Base-by-base conservation (phyloP, 75 land plant species). In the Picea sitchensis region DNA sequence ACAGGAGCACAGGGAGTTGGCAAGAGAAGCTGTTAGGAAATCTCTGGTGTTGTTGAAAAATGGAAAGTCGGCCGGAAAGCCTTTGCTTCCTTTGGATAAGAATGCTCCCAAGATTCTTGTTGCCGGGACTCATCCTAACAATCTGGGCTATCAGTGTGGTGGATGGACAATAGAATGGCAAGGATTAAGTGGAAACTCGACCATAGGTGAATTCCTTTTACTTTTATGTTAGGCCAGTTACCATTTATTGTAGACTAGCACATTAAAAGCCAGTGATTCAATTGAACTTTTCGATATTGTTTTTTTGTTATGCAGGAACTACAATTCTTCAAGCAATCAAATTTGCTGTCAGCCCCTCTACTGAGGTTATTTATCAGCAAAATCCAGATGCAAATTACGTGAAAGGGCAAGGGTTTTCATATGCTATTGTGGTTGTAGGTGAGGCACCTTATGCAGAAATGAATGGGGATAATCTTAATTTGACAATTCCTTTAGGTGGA, bases 91-190 rank as follows among this genome's bases (percentile, higher is more conserved):
- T 2, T 87, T 93, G 56, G 81, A 85, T 26, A 92, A 89, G 78
- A 84, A 85, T 58, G 91, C 91, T 57, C 17, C 73, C 17, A 92
- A 85, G 71, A 94, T 94, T 32, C 90, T 94, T 9, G 95, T 94
- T 30, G 93, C 92, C n/a, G 96, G 96, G n/a, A 84, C 77, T 31
- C 96, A 94, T 78, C 95, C 96, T 12, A 78, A 94, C 76, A 87
- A 94, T 59, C 77, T 94, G 59, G 96, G 96, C 38, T 82, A 83
- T 60, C 96, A 94, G 77, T 94, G 96, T 83, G 96, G 96, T 2
- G 96, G 96, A 32, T 94, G 96, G 96, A 94, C 95, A 38, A 89
- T 90, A 5, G 51, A 79, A 59, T 94, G 96, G 96, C 96, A 94
- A 79, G 96, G 96, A 34, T 69, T 47, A 8, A 62, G 72, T 59